A percentile compares a stretch with the other conserved stretches of the same genome.
These are phyloP conservation scores for Diplodia intermedia DNA, from an alignment of 2,329 filamentous ascomycete species.

Conservation along the genomic window DNA sequence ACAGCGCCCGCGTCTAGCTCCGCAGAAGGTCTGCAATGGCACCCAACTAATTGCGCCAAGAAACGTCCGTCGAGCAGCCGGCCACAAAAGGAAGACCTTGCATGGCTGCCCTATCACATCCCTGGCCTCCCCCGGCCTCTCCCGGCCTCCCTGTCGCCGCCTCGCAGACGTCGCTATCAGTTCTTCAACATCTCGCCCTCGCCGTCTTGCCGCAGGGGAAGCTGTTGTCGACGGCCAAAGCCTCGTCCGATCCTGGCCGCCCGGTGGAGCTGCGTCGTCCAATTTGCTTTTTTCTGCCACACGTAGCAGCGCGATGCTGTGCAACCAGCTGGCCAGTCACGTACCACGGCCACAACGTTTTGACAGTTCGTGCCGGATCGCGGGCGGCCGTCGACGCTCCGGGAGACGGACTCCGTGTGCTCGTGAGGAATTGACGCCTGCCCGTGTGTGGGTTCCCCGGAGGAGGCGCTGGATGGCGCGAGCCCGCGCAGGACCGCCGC, in stretches of 20 bases:
- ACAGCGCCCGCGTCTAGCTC: conserved; percentile 5
- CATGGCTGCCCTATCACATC: conserved; percentile 26
- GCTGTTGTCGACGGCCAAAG: background rate
- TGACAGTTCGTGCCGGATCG: conserved; percentile 23
- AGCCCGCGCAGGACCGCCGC: background rate
- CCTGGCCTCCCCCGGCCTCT: background rate
- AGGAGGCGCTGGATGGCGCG: conserved; percentile 2
- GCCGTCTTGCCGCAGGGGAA: conserved; percentile 8
- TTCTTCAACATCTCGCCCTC: background rate
- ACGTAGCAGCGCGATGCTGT: conserved; percentile 29
- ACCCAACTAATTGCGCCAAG: conserved; percentile 28
- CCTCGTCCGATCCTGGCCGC: conserved; percentile 7
- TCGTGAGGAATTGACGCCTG: conserved; percentile 12
- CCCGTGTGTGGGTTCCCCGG: background rate
- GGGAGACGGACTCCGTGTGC: conserved; percentile 2
- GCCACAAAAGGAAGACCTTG: conserved; percentile 29
- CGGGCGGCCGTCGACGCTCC: background rate
- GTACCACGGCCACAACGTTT: conserved; percentile 25
- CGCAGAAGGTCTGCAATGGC: conserved; percentile 29
- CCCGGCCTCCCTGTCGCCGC: conserved; percentile 11
- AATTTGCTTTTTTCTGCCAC: conserved; percentile 32
- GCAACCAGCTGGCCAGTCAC: conserved; percentile 16
- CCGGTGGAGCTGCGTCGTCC: conserved; percentile 12
- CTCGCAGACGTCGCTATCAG: background rate
- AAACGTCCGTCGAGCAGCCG: conserved; percentile 5